Percentiles rank a stretch among this genome's conserved stretches.
phyloP scores from a whole-genome alignment of 176 grass and related monocot species.

The Paspalum vaginatum region DNA sequence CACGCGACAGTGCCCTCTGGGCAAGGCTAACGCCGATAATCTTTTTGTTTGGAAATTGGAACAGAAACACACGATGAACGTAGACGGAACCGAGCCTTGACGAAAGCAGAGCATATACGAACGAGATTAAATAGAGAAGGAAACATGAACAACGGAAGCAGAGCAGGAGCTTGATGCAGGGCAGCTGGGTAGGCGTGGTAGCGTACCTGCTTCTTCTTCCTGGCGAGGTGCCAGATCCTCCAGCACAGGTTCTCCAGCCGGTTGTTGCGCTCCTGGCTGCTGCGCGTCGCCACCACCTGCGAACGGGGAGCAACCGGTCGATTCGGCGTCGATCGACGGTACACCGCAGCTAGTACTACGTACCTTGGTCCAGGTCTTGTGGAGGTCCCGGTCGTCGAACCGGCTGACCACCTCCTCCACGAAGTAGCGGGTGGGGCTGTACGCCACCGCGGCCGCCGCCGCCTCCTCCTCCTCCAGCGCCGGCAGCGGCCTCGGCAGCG shows the following conservation, averaged over 20 bases:
- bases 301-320: no score
- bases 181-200: not conserved
- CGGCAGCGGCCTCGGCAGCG: slow-evolving; percentile 44
- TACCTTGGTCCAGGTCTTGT: slow-evolving; percentile 97
- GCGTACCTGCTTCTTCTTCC: slow-evolving; percentile 85
- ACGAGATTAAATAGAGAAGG: no score
- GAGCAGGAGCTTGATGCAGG: not conserved
- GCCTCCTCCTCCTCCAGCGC: slow-evolving; percentile 23
- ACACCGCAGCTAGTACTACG: not conserved
- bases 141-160: no score
- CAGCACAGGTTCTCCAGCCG: slow-evolving; percentile 91
- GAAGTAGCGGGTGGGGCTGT: slow-evolving; percentile 93
- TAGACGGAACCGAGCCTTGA: not conserved
- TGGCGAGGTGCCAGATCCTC: slow-evolving; percentile 92
- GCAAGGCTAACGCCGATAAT: slow-evolving; percentile 18
- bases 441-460: slow-evolving; percentile 29
- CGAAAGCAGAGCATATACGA: not conserved
- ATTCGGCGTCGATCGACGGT: no score
- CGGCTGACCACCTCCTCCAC: slow-evolving; percentile 93
- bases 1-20: not conserved
- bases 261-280: slow-evolving; percentile 82
- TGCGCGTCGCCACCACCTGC: slow-evolving; percentile 94
- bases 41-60: not conserved
- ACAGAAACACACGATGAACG: not conserved
- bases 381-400: slow-evolving; percentile 85